Conservation (phyloP, 2,329 filamentous ascomycete genomes). For the Nemania sp. region DNA sequence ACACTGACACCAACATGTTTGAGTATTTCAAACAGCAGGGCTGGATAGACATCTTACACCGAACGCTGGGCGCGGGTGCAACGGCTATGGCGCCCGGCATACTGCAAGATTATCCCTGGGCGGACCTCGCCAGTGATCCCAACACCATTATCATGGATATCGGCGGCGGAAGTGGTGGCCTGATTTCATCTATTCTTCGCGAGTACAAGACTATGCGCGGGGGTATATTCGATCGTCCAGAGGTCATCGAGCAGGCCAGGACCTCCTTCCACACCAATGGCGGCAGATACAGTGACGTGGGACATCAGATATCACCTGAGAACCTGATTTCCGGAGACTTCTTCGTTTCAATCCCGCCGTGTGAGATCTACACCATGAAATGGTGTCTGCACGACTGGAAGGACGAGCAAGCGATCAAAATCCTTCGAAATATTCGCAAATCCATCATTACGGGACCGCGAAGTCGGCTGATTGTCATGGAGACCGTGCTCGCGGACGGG, state of each 20-base stretch:
- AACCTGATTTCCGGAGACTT: slow-evolving; percentile 46
- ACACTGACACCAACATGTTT: slow-evolving; percentile 47
- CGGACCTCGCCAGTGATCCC: slow-evolving; percentile 38
- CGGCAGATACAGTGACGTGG: slow-evolving; percentile 42
- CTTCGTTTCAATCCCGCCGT: slow-evolving; percentile 39
- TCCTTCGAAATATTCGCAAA: slow-evolving; percentile 37
- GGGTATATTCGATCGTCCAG: slow-evolving; percentile 41
- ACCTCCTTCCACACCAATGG: slow-evolving; percentile 32
- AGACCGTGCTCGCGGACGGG: slow-evolving; percentile 42
- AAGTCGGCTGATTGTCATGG: slow-evolving; percentile 43
- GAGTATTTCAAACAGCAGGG: slow-evolving; percentile 42
- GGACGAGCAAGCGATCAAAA: slow-evolving; percentile 38
- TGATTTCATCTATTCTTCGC: slow-evolving; percentile 43
- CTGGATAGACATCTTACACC: slow-evolving; percentile 41
- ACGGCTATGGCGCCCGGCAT: slow-evolving; percentile 45
- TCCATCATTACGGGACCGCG: slow-evolving; percentile 34
- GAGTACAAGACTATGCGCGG: slow-evolving; percentile 37
- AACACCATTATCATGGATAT: slow-evolving; percentile 42
- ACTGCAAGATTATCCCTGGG: slow-evolving; percentile 47
- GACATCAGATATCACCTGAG: slow-evolving; percentile 29
- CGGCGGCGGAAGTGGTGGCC: slow-evolving; percentile 45
- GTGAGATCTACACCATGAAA: slow-evolving; percentile 41
- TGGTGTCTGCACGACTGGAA: slow-evolving; percentile 49
- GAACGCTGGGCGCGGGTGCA: slow-evolving; percentile 44
- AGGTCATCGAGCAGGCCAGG: slow-evolving; percentile 40